Conservation (phyloP, 208 protist species). For the Trypanosoma scelopori region DNA sequence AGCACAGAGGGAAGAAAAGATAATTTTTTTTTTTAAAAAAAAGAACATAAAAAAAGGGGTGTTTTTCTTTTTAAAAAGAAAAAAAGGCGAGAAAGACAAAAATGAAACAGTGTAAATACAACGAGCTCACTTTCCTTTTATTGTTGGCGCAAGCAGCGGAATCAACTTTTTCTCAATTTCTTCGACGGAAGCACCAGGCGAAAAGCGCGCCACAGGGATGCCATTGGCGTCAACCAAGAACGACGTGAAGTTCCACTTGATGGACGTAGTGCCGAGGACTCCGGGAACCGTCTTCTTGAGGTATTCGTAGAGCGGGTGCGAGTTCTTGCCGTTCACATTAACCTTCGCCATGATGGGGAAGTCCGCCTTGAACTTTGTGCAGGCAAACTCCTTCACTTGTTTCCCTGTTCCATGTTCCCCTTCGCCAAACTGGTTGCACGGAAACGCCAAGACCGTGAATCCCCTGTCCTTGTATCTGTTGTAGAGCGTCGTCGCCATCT, state of each 20-base stretch:
- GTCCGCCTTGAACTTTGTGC: slow-evolving; percentile 33
- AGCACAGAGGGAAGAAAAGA: no score
- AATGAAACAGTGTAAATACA: no score
- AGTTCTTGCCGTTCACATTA: slow-evolving; percentile 86
- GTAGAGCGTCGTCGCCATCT: slow-evolving; percentile 76
- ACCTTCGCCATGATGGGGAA: slow-evolving; percentile 65
- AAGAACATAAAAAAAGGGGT: no score
- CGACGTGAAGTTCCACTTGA: slow-evolving; percentile 96
- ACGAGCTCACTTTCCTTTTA: no score
- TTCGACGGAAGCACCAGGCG: slow-evolving; percentile 43
- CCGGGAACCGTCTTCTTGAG: slow-evolving; percentile 89
- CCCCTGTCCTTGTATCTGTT: slow-evolving; percentile 80
- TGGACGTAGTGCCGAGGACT: slow-evolving; percentile 58
- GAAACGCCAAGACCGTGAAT: slow-evolving; percentile 91
- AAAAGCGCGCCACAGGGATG: slow-evolving; percentile 61
- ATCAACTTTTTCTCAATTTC: slow-evolving; percentile 70
- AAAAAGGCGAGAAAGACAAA: no score
- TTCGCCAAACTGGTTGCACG: slow-evolving; percentile 88
- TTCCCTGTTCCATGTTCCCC: slow-evolving; percentile 50
- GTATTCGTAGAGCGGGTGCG: slow-evolving; percentile 79
- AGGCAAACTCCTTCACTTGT: slow-evolving; percentile 48
- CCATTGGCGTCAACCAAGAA: slow-evolving; percentile 87
- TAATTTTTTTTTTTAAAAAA: no score
- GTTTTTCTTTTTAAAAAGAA: no score
- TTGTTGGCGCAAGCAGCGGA: slow-evolving; percentile 61